Conservation (phyloP, 1,139 yeast species). For the Kodamaea sp. region DNA sequence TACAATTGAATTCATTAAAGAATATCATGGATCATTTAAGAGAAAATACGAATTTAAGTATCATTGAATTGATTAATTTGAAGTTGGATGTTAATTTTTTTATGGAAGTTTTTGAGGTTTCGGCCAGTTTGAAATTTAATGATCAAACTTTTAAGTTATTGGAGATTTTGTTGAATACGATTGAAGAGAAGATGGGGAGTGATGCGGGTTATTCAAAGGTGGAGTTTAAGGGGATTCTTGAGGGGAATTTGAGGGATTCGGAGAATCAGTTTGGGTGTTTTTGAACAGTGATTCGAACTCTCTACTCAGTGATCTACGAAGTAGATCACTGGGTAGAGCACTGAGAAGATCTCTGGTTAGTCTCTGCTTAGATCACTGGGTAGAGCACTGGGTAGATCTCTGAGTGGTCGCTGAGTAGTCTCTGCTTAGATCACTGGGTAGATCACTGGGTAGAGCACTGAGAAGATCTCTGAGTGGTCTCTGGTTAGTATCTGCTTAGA, state of each 20-base stretch:
- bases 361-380: too few species aligned
- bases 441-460: too few species aligned
- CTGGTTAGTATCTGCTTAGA: too few species aligned
- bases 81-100: slow-evolving; percentile 40
- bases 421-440: too few species aligned
- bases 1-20: slow-evolving; percentile 37
- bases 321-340: too few species aligned
- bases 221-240: slow-evolving; percentile 29
- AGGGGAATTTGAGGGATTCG: slow-evolving; percentile 29
- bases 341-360: too few species aligned
- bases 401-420: too few species aligned
- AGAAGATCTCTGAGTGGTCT: too few species aligned
- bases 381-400: too few species aligned
- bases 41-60: slow-evolving; percentile 14
- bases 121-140: slow-evolving; percentile 33
- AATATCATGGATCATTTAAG: slow-evolving; percentile 33
- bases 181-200: slow-evolving; percentile 26
- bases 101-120: slow-evolving; percentile 39
- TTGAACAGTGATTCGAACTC: too few species aligned
- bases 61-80: slow-evolving; percentile 24
- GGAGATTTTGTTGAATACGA: slow-evolving; percentile 30
- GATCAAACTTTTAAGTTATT: slow-evolving; percentile 36
- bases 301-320: too few species aligned
- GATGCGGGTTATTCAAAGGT: slow-evolving; percentile 18
- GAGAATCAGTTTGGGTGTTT: slow-evolving; percentile 31